Percentiles rank a stretch among this genome's conserved stretches.
Conservation (phyloP, 371 early-diverging fungal species). For the Rhizopus sp. region DNA sequence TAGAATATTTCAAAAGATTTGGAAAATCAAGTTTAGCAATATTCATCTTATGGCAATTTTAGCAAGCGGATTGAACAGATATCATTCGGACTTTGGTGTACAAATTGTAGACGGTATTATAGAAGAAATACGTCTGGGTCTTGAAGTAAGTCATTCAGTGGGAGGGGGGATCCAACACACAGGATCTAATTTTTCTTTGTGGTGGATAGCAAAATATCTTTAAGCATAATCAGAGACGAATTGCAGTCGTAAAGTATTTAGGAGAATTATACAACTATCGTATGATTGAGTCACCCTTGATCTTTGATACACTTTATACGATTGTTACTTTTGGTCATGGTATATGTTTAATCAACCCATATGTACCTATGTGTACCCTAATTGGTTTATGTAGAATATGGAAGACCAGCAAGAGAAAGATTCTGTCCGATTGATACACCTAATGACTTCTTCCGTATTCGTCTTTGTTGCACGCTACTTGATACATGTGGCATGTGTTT, state of each 20-base stretch:
- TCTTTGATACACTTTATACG: slow-evolving; percentile 86
- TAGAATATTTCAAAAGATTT: slow-evolving; percentile 81
- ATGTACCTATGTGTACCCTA: background rate
- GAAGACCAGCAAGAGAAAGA: slow-evolving; percentile 69
- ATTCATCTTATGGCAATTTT: slow-evolving; percentile 83
- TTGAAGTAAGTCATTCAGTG: slow-evolving; percentile 64
- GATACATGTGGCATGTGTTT: slow-evolving; percentile 89
- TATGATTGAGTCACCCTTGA: slow-evolving; percentile 76
- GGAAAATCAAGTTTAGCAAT: slow-evolving; percentile 91
- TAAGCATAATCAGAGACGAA: slow-evolving; percentile 87
- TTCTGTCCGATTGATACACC: slow-evolving; percentile 78
- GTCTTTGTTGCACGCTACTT: slow-evolving; percentile 85
- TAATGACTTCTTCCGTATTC: slow-evolving; percentile 92
- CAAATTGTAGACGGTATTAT: slow-evolving; percentile 82
- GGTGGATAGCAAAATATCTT: slow-evolving; percentile 60
- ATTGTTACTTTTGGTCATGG: slow-evolving; percentile 87
- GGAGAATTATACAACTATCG: slow-evolving; percentile 91
- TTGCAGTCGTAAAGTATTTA: slow-evolving; percentile 81
- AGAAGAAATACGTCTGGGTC: slow-evolving; percentile 87
- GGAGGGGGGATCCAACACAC: too few relatives aligned
- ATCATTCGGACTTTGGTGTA: slow-evolving; percentile 88
- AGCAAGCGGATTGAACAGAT: slow-evolving; percentile 73
- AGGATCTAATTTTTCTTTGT: background rate
- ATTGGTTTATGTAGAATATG: slow-evolving; percentile 54
- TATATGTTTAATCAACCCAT: slow-evolving; percentile 23